Evolutionary conservation across 2,329 filamentous ascomycete species (phyloP).

Genomic region (Fusarium sp.): DNA sequence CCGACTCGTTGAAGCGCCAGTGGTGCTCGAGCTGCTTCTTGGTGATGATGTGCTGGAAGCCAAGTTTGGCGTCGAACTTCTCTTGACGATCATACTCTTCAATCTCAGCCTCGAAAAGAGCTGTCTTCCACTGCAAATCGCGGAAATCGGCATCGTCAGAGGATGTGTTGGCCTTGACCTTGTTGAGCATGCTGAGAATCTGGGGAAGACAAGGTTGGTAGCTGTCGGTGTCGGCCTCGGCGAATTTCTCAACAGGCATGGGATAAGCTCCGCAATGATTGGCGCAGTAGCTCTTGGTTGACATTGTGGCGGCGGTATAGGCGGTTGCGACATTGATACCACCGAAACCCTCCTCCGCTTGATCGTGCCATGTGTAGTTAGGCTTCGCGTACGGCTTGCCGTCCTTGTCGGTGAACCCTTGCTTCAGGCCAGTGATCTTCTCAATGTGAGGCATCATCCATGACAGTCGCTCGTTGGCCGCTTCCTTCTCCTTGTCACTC

Average conservation of each 20-base stretch:
- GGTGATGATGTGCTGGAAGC: conserved; percentile 44
- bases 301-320: conserved; percentile 53
- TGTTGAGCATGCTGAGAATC: conserved; percentile 47
- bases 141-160: conserved; percentile 34
- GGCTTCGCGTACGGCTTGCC: conserved; percentile 41
- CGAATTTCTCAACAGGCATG: conserved; percentile 53
- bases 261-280: conserved; percentile 55
- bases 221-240: conserved; percentile 51
- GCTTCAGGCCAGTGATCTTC: conserved; percentile 28
- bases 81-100: conserved; percentile 48
- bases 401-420: conserved; percentile 33
- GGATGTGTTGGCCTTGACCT: conserved; percentile 33
- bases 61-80: conserved; percentile 44
- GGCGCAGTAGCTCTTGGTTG: conserved; percentile 53
- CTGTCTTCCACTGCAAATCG: conserved; percentile 44
- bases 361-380: conserved; percentile 40
- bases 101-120: conserved; percentile 48
- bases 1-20: conserved; percentile 35
- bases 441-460: conserved; percentile 36
- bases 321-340: conserved; percentile 53
- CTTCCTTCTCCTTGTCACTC: conserved; percentile 39
- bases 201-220: conserved; percentile 57
- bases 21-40: conserved; percentile 42
- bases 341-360: conserved; percentile 41
- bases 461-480: conserved; percentile 41